phyloP scores from a whole-genome alignment of 306 rosid species.

The Pueraria montana region DNA sequence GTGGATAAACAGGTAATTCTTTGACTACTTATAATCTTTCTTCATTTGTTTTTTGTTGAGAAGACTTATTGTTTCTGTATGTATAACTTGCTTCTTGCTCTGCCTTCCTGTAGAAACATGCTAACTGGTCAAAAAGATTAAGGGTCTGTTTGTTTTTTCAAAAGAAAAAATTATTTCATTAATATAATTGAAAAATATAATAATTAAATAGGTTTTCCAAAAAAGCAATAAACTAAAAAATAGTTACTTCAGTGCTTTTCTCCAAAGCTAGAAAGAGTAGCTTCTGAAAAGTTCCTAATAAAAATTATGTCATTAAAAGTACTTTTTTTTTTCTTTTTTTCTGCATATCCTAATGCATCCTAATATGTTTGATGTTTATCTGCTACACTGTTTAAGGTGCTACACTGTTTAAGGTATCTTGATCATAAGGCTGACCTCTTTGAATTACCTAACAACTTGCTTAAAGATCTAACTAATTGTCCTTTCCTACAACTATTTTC shows the following conservation, averaged over 20 bases:
- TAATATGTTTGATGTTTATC: slow-evolving; percentile 27
- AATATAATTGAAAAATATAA: not conserved
- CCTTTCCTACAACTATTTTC: slow-evolving; percentile 25
- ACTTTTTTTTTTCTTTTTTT: not conserved
- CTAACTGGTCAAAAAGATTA: slow-evolving; percentile 12
- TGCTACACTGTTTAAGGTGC: too few species aligned
- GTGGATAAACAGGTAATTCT: slow-evolving; percentile 92
- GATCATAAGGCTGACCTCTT: slow-evolving; percentile 34
- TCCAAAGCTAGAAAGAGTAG: slow-evolving; percentile 17
- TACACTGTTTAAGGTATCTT: slow-evolving; percentile 43
- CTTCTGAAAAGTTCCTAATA: not conserved
- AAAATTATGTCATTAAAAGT: not conserved
- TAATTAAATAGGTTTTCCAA: not conserved
- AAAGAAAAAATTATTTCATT: not conserved
- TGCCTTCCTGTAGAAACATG: slow-evolving; percentile 19
- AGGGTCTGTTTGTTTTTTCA: not conserved
- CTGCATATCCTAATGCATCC: slow-evolving; percentile 11
- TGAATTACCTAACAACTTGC: slow-evolving; percentile 12
- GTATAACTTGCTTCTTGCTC: slow-evolving; percentile 39
- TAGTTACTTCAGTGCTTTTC: not conserved
- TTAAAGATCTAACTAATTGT: slow-evolving; percentile 23
- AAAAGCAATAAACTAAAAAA: not conserved
- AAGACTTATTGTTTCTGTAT: slow-evolving; percentile 7
- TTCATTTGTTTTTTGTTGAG: not conserved
- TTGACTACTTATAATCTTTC: slow-evolving; percentile 8